phyloP scores from a whole-genome alignment of 2,329 filamentous ascomycete genomes.

The Lachnellula cervina region DNA sequence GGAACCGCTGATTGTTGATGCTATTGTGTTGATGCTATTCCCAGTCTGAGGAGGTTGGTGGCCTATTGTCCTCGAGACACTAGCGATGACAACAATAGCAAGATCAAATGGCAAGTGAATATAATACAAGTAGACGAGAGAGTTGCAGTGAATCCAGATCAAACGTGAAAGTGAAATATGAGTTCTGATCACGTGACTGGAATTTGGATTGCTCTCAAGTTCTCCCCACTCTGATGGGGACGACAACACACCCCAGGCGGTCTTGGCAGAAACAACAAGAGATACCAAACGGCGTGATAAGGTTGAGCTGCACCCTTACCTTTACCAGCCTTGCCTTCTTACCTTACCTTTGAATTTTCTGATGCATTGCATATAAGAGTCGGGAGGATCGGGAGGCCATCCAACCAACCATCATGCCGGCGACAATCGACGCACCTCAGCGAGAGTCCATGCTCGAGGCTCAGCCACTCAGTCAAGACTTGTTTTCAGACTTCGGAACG shows the following conservation, averaged over 20 bases:
- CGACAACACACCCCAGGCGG: too few species aligned
- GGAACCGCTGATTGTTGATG: neutral
- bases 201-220: too few species aligned
- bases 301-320: too few species aligned
- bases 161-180: too few species aligned
- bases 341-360: too few species aligned
- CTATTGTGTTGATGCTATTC: neutral
- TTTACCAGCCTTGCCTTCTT: neutral
- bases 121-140: neutral
- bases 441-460: conserved; percentile 43
- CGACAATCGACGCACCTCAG: conserved; percentile 10
- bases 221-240: too few species aligned
- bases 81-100: neutral
- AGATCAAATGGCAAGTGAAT: neutral
- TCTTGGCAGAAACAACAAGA: too few species aligned
- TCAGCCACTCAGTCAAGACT: conserved; percentile 59
- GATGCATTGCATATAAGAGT: too few species aligned
- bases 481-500: conserved; percentile 77
- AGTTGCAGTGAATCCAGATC: too few species aligned
- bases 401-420: conserved; percentile 14
- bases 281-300: too few species aligned
- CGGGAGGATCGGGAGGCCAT: neutral
- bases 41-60: neutral
- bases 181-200: too few species aligned
- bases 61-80: neutral